phyloP scores from a whole-genome alignment of 2,329 filamentous ascomycete species.

The Corniculantispora saksenae region DNA sequence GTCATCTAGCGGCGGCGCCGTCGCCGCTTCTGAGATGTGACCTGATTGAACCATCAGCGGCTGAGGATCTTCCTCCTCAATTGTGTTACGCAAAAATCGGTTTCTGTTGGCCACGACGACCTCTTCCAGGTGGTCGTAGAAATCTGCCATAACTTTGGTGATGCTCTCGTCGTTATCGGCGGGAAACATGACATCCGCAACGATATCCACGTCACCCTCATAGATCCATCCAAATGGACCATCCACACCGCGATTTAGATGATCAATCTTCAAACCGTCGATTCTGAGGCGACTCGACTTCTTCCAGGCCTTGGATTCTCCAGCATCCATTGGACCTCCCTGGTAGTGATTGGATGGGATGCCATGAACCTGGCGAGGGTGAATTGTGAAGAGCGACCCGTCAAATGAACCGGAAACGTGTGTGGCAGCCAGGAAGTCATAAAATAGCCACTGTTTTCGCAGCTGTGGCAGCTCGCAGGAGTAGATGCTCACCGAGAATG shows the following conservation, averaged over 20 bases:
- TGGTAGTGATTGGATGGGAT: constrained; percentile 63
- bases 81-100: constrained; percentile 56
- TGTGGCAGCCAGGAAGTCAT: constrained; percentile 92
- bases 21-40: constrained; percentile 34
- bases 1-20: constrained; percentile 12
- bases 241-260: constrained; percentile 88
- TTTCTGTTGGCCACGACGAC: constrained; percentile 80
- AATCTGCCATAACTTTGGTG: constrained; percentile 92
- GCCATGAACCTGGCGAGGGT: constrained; percentile 86
- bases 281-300: constrained; percentile 92
- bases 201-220: constrained; percentile 94
- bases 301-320: constrained; percentile 79
- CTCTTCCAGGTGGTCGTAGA: constrained; percentile 94
- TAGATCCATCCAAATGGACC: constrained; percentile 98
- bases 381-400: constrained; percentile 94
- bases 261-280: constrained; percentile 91
- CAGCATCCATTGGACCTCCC: constrained; percentile 55
- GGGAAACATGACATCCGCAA: constrained; percentile 93
- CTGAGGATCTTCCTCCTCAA: constrained; percentile 29
- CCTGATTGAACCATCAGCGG: constrained; percentile 33
- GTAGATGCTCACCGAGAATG: constrained; percentile 93
- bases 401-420: constrained; percentile 96
- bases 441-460: constrained; percentile 95
- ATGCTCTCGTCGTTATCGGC: constrained; percentile 85
- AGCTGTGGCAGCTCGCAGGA: constrained; percentile 91